Base-by-base conservation (phyloP, 2,329 filamentous ascomycete species). In the Sporothrix pallida region DNA sequence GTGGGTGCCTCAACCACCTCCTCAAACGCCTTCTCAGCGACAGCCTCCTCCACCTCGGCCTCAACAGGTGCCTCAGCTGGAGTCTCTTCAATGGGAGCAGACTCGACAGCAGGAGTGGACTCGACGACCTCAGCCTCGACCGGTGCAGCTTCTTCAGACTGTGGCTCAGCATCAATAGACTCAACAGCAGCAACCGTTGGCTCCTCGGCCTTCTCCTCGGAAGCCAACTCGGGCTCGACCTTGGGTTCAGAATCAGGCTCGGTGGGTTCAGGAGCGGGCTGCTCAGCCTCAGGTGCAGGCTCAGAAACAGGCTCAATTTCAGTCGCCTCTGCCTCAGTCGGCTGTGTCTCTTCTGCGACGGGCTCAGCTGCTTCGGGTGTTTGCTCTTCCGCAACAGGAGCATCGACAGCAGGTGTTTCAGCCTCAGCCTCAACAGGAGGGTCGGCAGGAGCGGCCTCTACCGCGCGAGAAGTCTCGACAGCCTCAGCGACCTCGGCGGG, bases 391-490 rank as follows among this genome's bases (percentile, higher is more conserved):
- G 46, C 9, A 10, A n/a, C 44, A 20, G 26, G 20, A 3, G 65
- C n/a, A 2, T 46, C 20, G 9, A 42, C 68, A 26, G 23, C 23
- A 26, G 23, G 23, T 26, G 23, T 26, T 3, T 3, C 23, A 3
- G 23, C 23, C 23, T 26, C 23, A 3, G 23, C 3, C 23, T 26
- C 23, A 0, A 52, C 67, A 54, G 52, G 31, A 46, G 74, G 70
- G 3, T 70, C 62, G 50, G 63, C 72, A 3, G 52, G 46, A 1
- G 65, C 7, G 10, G 70, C 31, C 10, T 46, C 54, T 72, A 50
- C 74, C 70, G 54, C 48, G 7, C 20, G 20, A 13, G 65, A n/a
- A 26, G 31, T 8, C 1, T 68, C 62, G 9, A 26, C 52, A 26
- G 65, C 8, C 48, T 60, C 56, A 4, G 26, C 8, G 26, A 3